phyloP scores from a whole-genome alignment of 139 green algal genomes.

The Asterochloris sp. region DNA sequence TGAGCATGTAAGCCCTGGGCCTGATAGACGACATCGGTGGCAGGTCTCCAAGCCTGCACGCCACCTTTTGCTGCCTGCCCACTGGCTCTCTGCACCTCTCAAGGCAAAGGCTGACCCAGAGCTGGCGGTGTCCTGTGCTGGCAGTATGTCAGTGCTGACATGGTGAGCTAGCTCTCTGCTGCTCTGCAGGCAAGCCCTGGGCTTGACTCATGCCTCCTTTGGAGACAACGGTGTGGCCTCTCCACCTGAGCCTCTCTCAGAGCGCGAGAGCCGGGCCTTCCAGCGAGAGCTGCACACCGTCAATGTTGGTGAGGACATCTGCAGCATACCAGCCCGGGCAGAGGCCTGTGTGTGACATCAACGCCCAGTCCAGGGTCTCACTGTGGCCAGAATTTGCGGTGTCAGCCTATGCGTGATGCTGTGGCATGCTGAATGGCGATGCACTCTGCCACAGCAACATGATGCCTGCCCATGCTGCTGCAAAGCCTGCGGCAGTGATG shows the following conservation, averaged over 20 bases:
- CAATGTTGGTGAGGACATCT: slow-evolving; percentile 29
- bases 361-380: background rate
- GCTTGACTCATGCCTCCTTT: slow-evolving; percentile 51
- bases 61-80: no score
- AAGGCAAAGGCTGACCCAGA: no score
- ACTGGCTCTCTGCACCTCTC: no score
- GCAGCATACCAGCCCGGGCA: no score
- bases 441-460: no score
- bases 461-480: no score
- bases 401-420: background rate
- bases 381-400: background rate
- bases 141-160: no score
- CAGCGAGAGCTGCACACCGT: slow-evolving; percentile 48
- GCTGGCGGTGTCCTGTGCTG: no score
- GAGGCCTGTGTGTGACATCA: background rate
- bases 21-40: no score
- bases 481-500: background rate
- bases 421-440: background rate
- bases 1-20: no score
- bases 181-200: background rate
- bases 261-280: slow-evolving; percentile 26
- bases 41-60: no score
- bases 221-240: slow-evolving; percentile 26
- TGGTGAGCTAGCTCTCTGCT: no score
- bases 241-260: background rate